Evolutionary conservation across 805 yeast genomes (phyloP), one percentile per base, ranked within the genome.

Genomic region (Maudiozyma serrabonitensis): DNA sequence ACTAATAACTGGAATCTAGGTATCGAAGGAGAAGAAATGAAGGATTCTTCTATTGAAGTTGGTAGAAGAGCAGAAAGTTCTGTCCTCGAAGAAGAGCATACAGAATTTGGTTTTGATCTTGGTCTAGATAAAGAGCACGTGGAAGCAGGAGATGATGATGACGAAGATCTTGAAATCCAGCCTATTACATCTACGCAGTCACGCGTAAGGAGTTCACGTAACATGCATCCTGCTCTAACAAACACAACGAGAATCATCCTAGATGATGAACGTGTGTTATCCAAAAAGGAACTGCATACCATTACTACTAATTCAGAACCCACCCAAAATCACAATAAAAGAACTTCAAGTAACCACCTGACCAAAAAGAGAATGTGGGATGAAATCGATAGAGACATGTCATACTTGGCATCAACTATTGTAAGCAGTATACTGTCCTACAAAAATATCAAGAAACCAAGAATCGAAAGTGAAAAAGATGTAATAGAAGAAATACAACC

Each of bases 11-110:
- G 68, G 68, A 39, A 39, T 19, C 45, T 64, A 18, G 67, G 62
- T 23, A 54, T 62, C 8, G 56, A 59, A 42, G 39, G 52, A 47
- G 46, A 51, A 34, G 44, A 41, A 16, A 46, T 49, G 21, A 49
- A 49, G 19, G 58, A 54, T 26, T 73, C 70, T 32, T 82, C 90
- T 0, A 73, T 87, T 41, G 95, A 87, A 62, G 57, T 80, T 42
- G 87, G 84, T 9, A 76, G 93, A 64, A 74, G 75, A 46, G 66
- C 61, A 4, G 63, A 54, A 18, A 71, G 65, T 25, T 62, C 60
- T 7, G 51, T 50, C 19, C 40, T 54, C 4, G 59, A 58, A 9
- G 59, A 58, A 9, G 43, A 41, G n/a, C 57, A 56, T 16, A 59
- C 71, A 32, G 83, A 78, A 49, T 66, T 79, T 49, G 82, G 76